phyloP scores from a whole-genome alignment of 257 asterid species.

The Jaltomata sinuosa region DNA sequence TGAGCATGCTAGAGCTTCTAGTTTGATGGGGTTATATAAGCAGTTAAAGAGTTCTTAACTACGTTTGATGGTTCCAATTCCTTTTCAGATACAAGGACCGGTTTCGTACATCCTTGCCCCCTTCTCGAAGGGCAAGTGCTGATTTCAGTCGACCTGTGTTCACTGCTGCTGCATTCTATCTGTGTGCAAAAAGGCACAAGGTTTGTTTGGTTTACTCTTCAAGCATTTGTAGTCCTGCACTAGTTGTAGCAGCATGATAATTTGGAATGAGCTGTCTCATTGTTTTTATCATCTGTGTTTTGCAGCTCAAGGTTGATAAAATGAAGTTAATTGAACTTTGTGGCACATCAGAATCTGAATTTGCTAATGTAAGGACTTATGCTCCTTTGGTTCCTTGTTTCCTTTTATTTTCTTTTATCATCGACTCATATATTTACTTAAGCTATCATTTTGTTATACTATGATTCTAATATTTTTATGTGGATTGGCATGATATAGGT shows the following conservation, averaged over 20 bases:
- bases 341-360: slow-evolving; percentile 88
- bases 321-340: slow-evolving; percentile 72
- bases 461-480: background rate
- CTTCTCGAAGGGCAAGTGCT: slow-evolving; percentile 68
- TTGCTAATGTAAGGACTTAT: slow-evolving; percentile 43
- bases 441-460: background rate
- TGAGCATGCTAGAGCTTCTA: background rate
- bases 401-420: background rate
- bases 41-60: background rate
- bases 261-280: background rate
- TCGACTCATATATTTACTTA: background rate
- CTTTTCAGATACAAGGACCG: slow-evolving; percentile 64
- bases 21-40: background rate
- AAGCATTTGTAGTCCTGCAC: background rate
- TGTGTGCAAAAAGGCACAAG: slow-evolving; percentile 75
- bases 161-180: slow-evolving; percentile 76
- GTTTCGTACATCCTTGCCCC: slow-evolving; percentile 78
- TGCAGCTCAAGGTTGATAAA: slow-evolving; percentile 84
- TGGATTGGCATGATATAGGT: slow-evolving; percentile 39
- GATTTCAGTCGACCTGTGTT: slow-evolving; percentile 83
- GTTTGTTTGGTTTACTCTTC: slow-evolving; percentile 18
- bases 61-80: background rate
- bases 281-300: background rate
- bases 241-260: background rate
- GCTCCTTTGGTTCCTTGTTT: background rate